Evolutionary conservation across 257 asterid species (phyloP), one percentile per base, ranked within the genome.

Genomic region (Leptodermis oblonga): DNA sequence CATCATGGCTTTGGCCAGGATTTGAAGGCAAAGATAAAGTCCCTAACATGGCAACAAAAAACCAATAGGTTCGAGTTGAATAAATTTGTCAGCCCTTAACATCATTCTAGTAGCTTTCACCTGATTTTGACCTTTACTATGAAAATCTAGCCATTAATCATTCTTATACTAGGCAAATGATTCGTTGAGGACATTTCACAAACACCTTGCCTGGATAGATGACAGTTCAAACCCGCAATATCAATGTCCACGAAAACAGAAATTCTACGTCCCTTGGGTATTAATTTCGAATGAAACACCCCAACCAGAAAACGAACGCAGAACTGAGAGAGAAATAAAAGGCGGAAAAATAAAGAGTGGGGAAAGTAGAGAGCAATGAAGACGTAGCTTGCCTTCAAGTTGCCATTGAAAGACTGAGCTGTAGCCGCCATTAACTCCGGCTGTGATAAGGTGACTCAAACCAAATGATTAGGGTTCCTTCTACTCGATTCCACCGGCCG

Each of bases 341-440:
- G 10, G 13, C n/a, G n/a, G 20, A n/a, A 23, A 23, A 9, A 17
- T 36, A 41, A 55, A n/a, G 36, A 5, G 3, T 36, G 45, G n/a
- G 12, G 1, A 13, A 60, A 60, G 18, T 18, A 8, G 6, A 4
- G 4, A 0, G 22, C 11, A 31, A 13, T 56, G 18, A 15, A 23
- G 69, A 45, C 31, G 49, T 26, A 60, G 70, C 65, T 42, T 20
- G 59, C 79, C 79, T 75, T 70, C 49, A 75, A 42, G 75, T 75
- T 75, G 17, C 75, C 79, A n/a, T 70, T 70, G 75, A 75, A 74
- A 60, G 73, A 41, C 67, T 70, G 79, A 62, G 75, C 72, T 30
- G 75, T 30, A 31, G 73, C 75, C 5, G 75, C 53, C 75, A 70
- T 70, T 39, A 43, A 42, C 49, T 69, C 46, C 15, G 39, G 43